phyloP scores from a whole-genome alignment of 2,329 filamentous ascomycete species.

The Colletotrichum gloeosporioides region DNA sequence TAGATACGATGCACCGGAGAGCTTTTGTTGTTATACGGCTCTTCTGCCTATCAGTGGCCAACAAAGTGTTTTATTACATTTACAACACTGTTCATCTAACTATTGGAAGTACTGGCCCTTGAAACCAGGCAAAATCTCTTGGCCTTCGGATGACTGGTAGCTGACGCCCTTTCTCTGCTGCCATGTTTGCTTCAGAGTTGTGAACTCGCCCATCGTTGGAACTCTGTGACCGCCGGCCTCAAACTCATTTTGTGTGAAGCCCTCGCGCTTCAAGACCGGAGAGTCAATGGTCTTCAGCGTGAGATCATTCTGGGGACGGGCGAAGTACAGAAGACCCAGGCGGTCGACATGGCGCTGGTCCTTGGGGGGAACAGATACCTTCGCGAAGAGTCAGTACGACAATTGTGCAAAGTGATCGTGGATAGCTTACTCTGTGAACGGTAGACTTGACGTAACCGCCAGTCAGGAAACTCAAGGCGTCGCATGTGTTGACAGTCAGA shows the following conservation, averaged over 20 bases:
- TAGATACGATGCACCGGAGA: background rate
- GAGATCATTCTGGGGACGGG: slow-evolving; percentile 46
- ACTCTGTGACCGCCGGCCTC: slow-evolving; percentile 34
- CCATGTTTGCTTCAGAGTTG: slow-evolving; percentile 40
- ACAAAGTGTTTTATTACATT: accelerated
- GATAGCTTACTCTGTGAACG: slow-evolving; percentile 37
- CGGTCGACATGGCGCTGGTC: slow-evolving; percentile 51
- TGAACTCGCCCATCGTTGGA: slow-evolving; percentile 43
- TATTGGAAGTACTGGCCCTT: slow-evolving; percentile 26
- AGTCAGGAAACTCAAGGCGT: slow-evolving; percentile 53
- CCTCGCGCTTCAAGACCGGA: slow-evolving; percentile 37
- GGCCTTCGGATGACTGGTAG: slow-evolving; percentile 31
- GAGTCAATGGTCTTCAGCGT: slow-evolving; percentile 42
- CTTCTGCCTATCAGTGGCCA: accelerated
- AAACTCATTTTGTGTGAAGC: slow-evolving; percentile 41
- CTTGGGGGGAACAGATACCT: slow-evolving; percentile 42
- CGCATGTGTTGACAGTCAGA: slow-evolving; percentile 57
- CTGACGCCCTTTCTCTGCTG: slow-evolving; percentile 35
- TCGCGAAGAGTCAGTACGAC: background rate
- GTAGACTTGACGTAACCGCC: slow-evolving; percentile 51
- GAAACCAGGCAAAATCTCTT: slow-evolving; percentile 40
- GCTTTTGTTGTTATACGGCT: background rate
- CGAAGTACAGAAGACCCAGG: slow-evolving; percentile 56
- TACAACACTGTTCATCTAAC: accelerated
- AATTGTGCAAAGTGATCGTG: background rate